phyloP scores from a whole-genome alignment of 192 early-diverging fungal genomes.

The Hyaloraphidium curvatum region DNA sequence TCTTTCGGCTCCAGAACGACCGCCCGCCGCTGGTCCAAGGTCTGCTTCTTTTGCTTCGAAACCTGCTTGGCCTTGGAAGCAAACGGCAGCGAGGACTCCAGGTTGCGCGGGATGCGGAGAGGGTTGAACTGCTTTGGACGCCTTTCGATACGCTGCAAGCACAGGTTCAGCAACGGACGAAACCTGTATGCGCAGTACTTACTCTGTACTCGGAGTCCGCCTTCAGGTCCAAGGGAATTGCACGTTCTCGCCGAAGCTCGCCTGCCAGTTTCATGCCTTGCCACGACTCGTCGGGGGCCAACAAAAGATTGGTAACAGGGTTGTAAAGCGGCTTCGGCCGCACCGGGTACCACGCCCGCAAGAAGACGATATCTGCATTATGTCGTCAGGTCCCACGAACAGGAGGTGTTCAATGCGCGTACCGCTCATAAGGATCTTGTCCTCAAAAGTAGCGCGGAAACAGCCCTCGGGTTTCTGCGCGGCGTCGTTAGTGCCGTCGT shows the following conservation, averaged over 20 bases:
- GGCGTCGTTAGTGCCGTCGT: too few relatives aligned
- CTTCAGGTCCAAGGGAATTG: constrained; percentile 45
- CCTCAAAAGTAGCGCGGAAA: constrained; percentile 97
- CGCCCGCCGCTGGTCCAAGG: constrained; percentile 35
- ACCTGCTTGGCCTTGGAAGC: constrained; percentile 65
- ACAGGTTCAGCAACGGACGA: neutral
- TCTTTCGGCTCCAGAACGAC: constrained; percentile 83
- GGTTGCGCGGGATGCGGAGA: constrained; percentile 55
- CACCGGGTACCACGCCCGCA: constrained; percentile 91
- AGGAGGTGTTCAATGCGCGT: constrained; percentile 4
- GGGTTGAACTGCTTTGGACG: neutral
- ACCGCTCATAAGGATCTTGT: constrained; percentile 86
- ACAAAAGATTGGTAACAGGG: constrained; percentile 81
- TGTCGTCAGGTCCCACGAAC: neutral
- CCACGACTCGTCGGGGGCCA: constrained; percentile 56
- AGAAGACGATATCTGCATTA: constrained; percentile 74
- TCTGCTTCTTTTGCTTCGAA: constrained; percentile 24
- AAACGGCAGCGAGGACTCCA: constrained; percentile 73
- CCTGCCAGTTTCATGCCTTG: constrained; percentile 76
- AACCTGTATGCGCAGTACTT: neutral
- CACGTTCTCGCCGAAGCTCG: constrained; percentile 53
- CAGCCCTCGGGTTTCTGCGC: constrained; percentile 59
- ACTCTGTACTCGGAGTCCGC: constrained; percentile 73
- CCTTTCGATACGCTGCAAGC: constrained; percentile 12
- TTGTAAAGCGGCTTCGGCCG: constrained; percentile 94